phyloP scores from a whole-genome alignment of 257 asterid species.

The Thymus quinquecostatus region DNA sequence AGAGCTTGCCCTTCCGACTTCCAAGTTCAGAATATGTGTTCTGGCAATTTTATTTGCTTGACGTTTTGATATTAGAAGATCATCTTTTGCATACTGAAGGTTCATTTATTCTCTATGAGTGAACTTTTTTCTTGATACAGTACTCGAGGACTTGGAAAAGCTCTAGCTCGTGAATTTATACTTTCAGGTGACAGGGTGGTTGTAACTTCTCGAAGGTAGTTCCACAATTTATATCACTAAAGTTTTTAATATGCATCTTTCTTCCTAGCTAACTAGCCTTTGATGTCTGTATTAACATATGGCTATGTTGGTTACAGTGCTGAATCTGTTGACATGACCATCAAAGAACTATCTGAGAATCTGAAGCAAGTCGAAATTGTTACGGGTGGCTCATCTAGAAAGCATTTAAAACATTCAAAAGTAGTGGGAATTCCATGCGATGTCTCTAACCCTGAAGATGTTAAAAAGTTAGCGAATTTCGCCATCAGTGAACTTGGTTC shows the following conservation, averaged over 20 bases:
- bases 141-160: constrained; percentile 96
- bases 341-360: constrained; percentile 78
- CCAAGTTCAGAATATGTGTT: not conserved
- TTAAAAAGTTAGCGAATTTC: constrained; percentile 64
- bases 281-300: constrained; percentile 31
- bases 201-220: constrained; percentile 88
- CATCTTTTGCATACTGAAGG: not conserved
- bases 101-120: constrained; percentile 19
- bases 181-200: constrained; percentile 95
- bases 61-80: not conserved
- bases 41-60: not conserved
- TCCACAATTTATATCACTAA: constrained; percentile 24
- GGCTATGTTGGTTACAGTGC: constrained; percentile 60
- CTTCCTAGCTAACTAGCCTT: not conserved
- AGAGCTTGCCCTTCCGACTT: not conserved
- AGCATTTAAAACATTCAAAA: constrained; percentile 60
- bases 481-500: constrained; percentile 76
- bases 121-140: constrained; percentile 54
- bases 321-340: constrained; percentile 72
- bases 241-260: constrained; percentile 27
- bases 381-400: constrained; percentile 50
- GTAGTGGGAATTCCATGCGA: constrained; percentile 89
- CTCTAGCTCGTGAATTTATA: constrained; percentile 93
- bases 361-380: constrained; percentile 57
- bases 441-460: constrained; percentile 90